Conservation (phyloP, 768 basidiomycete genomes). For the Lactarius sp. region DNA sequence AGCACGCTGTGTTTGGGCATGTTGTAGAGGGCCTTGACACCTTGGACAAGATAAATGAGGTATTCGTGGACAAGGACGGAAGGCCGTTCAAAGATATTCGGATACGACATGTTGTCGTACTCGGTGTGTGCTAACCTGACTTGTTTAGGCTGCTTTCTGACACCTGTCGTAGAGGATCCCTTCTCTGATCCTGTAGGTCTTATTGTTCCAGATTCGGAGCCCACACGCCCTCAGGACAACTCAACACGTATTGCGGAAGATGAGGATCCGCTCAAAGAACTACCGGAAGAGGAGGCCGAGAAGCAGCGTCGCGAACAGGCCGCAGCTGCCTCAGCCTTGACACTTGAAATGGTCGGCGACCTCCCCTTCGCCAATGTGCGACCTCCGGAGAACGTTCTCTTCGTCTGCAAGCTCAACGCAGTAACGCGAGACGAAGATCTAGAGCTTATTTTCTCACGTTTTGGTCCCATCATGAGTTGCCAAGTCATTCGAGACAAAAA, state of each 20-base stretch:
- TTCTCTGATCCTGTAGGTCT: constrained; percentile 84
- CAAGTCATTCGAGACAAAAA: constrained; percentile 95
- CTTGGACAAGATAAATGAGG: constrained; percentile 87
- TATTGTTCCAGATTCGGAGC: constrained; percentile 65
- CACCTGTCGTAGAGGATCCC: constrained; percentile 69
- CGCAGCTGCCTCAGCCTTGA: constrained; percentile 88
- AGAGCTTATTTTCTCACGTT: constrained; percentile 94
- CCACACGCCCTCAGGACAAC: constrained; percentile 76
- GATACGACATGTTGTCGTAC: constrained; percentile 91
- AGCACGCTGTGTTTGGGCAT: constrained; percentile 88
- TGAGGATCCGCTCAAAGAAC: constrained; percentile 78
- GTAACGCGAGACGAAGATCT: constrained; percentile 95
- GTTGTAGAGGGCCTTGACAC: constrained; percentile 94
- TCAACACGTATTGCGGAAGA: constrained; percentile 92
- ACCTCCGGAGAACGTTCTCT: constrained; percentile 96
- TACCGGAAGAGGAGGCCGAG: constrained; percentile 86
- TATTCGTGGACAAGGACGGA: constrained; percentile 82
- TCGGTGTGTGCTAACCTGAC: constrained; percentile 52
- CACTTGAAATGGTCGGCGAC: constrained; percentile 99
- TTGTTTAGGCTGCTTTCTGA: constrained; percentile 5
- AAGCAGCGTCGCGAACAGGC: constrained; percentile 77
- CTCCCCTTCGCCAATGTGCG: constrained; percentile 96
- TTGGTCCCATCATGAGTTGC: constrained; percentile 94
- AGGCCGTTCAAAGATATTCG: constrained; percentile 91
- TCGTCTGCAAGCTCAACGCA: constrained; percentile 97